phyloP scores from a whole-genome alignment of 495 filamentous ascomycete species.

The Aspergillus avenaceus region DNA sequence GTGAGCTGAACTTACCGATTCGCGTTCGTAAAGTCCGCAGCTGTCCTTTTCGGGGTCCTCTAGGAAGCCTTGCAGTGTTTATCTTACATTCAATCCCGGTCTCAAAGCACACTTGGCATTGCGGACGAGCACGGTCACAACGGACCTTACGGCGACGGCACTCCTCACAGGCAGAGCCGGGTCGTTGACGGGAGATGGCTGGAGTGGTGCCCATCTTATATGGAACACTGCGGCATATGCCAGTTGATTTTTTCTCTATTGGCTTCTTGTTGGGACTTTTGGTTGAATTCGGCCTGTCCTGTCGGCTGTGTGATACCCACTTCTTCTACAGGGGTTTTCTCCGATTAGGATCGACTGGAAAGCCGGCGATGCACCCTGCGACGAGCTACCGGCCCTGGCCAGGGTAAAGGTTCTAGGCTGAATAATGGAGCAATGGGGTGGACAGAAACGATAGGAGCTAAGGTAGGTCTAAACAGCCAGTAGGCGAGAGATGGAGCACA shows the following conservation, averaged over 20 bases:
- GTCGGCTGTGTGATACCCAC: neutral
- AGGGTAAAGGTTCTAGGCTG: neutral
- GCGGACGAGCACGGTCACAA: conserved; percentile 49
- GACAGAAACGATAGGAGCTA: neutral
- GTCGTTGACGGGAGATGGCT: conserved; percentile 16
- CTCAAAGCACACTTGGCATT: conserved; percentile 47
- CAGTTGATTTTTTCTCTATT: neutral
- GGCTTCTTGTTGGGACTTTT: neutral
- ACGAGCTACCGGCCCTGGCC: neutral
- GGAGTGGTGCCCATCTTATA: conserved; percentile 8
- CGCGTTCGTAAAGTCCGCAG: conserved; percentile 45
- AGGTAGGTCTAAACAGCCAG: neutral
- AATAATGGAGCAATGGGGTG: neutral
- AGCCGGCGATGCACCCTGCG: neutral
- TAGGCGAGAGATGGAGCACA: too few relatives aligned
- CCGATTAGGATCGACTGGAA: neutral
- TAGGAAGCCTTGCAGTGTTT: conserved; percentile 37
- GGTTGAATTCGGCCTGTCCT: neutral
- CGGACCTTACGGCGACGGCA: conserved; percentile 40
- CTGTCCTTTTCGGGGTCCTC: conserved; percentile 53
- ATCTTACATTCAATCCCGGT: conserved; percentile 46
- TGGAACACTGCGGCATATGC: neutral
- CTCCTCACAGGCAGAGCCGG: conserved; percentile 34
- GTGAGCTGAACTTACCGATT: conserved; percentile 30
- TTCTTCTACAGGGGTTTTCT: neutral